Base-by-base conservation (phyloP, 1,284 basidiomycete genomes). In the Heterobasidion annosum region DNA sequence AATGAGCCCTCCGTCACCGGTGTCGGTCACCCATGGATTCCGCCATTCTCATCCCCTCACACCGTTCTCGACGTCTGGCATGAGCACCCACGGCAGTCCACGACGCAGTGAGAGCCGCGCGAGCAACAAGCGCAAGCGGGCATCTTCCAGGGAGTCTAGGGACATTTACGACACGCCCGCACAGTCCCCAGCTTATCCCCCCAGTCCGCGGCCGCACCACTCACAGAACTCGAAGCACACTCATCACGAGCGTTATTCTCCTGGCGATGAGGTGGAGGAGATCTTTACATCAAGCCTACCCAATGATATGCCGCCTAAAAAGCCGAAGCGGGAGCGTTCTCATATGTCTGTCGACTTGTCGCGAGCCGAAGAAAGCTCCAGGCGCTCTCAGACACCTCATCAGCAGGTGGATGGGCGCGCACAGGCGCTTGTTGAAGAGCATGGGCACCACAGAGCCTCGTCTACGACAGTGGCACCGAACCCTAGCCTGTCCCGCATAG, bases 101-200 rank as follows among this genome's bases (percentile, higher is more conserved):
- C 19, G 37, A 51, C 48, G 18, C n/a, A 42, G 42, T 15, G 18
- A 15, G 7, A 46, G 50, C 34, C 46, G 19, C 33, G 13, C 45
- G 37, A 40, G 37, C 8, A 58, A 42, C 37, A 58, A 58, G 45
- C 57, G 57, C 48, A 58, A 58, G 45, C 57, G 57, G 4, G 37
- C 37, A 8, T 40, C 37, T 10, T 40, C 6, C 37, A 40, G 34
- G 51, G 42, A 34, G 34, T 19, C 9, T n/a, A 49, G 44, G 16
- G 53, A 43, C 32, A 40, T 33, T 7, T 40, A n/a, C 40, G 54
- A 16, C 16, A 33, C 35, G 32, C 46, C 34, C 25, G 9, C 37
- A 19, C 48, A 33, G 37, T 50, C 48, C 13, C 34, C 48, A 33
- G n/a, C 19, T 50, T 52, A 25, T 40, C 56, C 6, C 35, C 57